Conservation (phyloP, 768 basidiomycete genomes). For the Peribolospora baueri region DNA sequence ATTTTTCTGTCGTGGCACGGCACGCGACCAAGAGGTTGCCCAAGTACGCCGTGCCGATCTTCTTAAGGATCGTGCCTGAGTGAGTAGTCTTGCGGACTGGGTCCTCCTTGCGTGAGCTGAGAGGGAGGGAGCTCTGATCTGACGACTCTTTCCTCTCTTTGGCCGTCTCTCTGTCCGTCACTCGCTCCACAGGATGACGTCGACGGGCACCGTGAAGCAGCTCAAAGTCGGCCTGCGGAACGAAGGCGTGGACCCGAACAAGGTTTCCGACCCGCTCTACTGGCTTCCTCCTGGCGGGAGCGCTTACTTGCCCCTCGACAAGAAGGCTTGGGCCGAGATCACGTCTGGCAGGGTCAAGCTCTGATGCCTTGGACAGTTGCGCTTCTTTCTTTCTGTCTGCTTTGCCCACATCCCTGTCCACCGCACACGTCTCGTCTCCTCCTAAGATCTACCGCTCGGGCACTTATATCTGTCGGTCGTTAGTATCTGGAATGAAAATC, state of each 20-base stretch:
- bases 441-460: no score
- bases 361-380: background rate
- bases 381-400: no score
- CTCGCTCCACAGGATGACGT: background rate
- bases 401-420: no score
- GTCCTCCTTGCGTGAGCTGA: no score
- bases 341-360: constrained; percentile 2
- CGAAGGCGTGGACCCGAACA: constrained; percentile 8
- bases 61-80: constrained; percentile 6
- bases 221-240: constrained; percentile 5
- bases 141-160: background rate
- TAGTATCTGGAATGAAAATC: no score
- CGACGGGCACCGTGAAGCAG: constrained; percentile 5
- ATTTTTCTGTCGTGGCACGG: background rate
- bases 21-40: constrained; percentile 7
- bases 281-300: constrained; percentile 1
- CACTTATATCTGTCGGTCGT: no score
- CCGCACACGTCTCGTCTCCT: no score
- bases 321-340: constrained; percentile 2
- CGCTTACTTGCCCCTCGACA: constrained; percentile 2
- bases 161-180: background rate
- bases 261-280: constrained; percentile 1
- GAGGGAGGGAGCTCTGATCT: background rate
- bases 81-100: background rate
- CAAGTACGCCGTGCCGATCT: constrained; percentile 9